Conservation (phyloP, 345 rosid genomes). For the Orychophragmus violaceus region DNA sequence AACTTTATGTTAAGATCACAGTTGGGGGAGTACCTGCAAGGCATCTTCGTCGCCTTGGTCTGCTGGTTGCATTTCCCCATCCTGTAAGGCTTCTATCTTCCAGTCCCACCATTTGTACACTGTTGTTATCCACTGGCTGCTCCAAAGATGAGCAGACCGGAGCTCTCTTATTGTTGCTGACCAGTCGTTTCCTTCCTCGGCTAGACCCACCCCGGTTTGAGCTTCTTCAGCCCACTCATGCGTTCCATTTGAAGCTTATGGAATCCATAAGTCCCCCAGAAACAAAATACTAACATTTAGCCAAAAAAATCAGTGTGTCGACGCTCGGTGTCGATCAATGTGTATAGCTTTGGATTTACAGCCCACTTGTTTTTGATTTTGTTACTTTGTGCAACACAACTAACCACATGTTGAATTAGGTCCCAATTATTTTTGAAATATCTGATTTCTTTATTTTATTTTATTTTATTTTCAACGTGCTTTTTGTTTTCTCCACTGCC, state of each 20-base stretch:
- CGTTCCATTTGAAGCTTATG: conserved; percentile 60
- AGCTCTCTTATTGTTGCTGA: conserved; percentile 37
- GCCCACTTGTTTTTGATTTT: no score
- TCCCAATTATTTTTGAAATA: no score
- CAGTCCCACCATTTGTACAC: conserved; percentile 47
- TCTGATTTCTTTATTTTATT: no score
- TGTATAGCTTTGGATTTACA: no score
- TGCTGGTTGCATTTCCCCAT: conserved; percentile 90
- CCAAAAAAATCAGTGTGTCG: no score
- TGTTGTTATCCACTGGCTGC: conserved; percentile 46
- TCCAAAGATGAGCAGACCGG: conserved; percentile 41
- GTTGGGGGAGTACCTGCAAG: conserved; percentile 66
- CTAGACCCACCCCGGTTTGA: conserved; percentile 58
- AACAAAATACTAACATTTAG: no score
- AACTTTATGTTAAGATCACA: conserved; percentile 40
- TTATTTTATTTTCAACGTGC: conserved; percentile 11
- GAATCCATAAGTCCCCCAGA: conserved; percentile 82
- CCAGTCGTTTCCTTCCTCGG: conserved; percentile 59
- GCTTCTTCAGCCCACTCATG: conserved; percentile 66
- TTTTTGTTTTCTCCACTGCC: conserved; percentile 9
- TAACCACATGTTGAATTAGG: no score
- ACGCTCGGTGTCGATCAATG: no score
- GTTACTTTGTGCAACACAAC: no score
- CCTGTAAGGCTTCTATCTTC: conserved; percentile 78
- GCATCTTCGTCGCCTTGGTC: conserved; percentile 89